phyloP scores from a whole-genome alignment of 768 basidiomycete genomes.

The Mrakia gelida region DNA sequence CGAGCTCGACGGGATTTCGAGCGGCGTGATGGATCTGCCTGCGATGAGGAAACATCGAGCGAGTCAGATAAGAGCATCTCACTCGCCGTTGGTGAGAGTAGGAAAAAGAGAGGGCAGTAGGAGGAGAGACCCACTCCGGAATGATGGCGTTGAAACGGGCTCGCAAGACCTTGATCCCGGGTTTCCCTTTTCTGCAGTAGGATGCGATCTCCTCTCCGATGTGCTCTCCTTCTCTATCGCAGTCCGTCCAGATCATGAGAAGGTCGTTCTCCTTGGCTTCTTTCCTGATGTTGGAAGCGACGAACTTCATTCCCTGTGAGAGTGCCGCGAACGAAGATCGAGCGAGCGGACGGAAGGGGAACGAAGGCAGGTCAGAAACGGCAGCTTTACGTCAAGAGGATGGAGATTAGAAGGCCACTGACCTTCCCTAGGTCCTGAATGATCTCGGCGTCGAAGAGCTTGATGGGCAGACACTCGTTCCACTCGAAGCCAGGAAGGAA shows the following conservation, averaged over 20 bases:
- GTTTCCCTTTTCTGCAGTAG: slow-evolving; percentile 69
- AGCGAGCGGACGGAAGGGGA: no score
- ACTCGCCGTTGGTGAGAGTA: not conserved
- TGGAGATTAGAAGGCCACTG: slow-evolving; percentile 33
- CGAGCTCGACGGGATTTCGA: slow-evolving; percentile 80
- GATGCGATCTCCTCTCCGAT: slow-evolving; percentile 81
- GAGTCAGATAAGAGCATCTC: not conserved
- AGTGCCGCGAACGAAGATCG: no score
- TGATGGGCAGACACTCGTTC: slow-evolving; percentile 68
- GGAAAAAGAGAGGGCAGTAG: not conserved
- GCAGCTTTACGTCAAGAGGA: no score
- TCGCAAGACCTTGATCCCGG: slow-evolving; percentile 68
- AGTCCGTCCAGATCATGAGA: slow-evolving; percentile 99
- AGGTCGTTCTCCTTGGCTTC: slow-evolving; percentile 72
- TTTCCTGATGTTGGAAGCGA: slow-evolving; percentile 68
- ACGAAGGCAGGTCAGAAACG: no score
- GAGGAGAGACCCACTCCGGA: slow-evolving; percentile 66
- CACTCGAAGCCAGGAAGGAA: not conserved
- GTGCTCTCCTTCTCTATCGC: slow-evolving; percentile 96
- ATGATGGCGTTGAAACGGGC: slow-evolving; percentile 97
- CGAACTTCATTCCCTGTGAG: slow-evolving; percentile 56
- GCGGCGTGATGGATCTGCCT: slow-evolving; percentile 96
- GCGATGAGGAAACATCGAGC: not conserved
- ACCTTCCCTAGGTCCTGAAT: slow-evolving; percentile 52
- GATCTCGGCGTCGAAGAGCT: slow-evolving; percentile 82